phyloP scores from a whole-genome alignment of 1,284 basidiomycete species.

The Cryptococcus sp. region DNA sequence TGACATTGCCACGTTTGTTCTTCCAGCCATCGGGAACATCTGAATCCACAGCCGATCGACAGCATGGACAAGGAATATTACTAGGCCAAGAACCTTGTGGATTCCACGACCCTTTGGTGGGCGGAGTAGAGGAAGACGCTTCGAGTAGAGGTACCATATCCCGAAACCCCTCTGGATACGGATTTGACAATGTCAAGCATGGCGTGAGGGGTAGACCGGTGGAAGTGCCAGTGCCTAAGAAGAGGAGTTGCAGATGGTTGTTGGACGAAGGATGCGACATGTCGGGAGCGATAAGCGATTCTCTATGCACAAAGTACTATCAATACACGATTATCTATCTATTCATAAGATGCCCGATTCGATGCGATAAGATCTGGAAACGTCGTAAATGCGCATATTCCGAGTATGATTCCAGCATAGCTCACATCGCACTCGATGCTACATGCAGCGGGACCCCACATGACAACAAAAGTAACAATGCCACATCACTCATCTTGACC shows the following conservation, averaged over 20 bases:
- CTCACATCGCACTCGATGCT: too few relatives aligned
- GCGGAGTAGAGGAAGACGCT: constrained; percentile 8
- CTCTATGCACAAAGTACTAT: too few relatives aligned
- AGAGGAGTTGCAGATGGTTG: constrained; percentile 40
- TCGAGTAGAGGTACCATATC: constrained; percentile 26
- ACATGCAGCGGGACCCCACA: too few relatives aligned
- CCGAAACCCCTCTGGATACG: constrained; percentile 26
- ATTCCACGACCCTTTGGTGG: constrained; percentile 17
- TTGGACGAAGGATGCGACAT: neutral
- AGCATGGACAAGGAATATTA: constrained; percentile 47
- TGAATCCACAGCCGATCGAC: constrained; percentile 43
- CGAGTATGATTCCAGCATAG: too few relatives aligned
- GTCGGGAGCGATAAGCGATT: neutral
- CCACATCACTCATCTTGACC: too few relatives aligned
- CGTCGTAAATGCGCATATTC: too few relatives aligned
- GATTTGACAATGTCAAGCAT: constrained; percentile 42
- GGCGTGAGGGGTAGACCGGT: constrained; percentile 51
- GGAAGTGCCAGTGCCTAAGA: constrained; percentile 53
- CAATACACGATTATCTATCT: too few relatives aligned
- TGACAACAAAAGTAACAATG: too few relatives aligned
- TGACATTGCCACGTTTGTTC: constrained; percentile 52
- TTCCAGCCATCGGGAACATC: constrained; percentile 46
- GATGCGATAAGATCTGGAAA: too few relatives aligned
- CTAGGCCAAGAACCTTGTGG: constrained; percentile 38
- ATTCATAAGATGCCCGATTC: too few relatives aligned